These are phyloP conservation scores for Globisporangium abappressorium DNA, from an alignment of 352 stramenopile genomes.

Conservation along the genomic window DNA sequence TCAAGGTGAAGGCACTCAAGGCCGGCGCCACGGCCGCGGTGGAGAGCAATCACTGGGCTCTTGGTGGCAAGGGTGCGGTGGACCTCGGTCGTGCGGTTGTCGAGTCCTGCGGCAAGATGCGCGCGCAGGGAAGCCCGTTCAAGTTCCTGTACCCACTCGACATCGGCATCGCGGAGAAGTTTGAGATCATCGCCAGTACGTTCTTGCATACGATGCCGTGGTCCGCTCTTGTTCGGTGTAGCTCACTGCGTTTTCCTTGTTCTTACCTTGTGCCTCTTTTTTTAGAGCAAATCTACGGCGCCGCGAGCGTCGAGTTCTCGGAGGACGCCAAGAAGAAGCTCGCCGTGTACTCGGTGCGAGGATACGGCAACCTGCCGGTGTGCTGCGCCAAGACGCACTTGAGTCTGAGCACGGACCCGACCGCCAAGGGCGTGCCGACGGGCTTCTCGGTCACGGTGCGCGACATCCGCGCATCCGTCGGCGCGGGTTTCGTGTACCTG, in stretches of 20 bases:
- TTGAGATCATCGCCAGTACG: slow-evolving; percentile 95
- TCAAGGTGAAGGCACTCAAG: slow-evolving; percentile 88
- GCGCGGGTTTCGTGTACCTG: slow-evolving; percentile 95
- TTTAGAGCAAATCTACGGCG: slow-evolving; percentile 95
- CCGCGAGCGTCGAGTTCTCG: slow-evolving; percentile 92
- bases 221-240: slow-evolving; percentile 25
- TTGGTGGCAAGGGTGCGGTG: slow-evolving; percentile 85
- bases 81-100: slow-evolving; percentile 92
- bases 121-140: slow-evolving; percentile 80
- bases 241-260: slow-evolving; percentile 48
- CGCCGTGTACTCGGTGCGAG: slow-evolving; percentile 81
- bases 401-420: slow-evolving; percentile 94
- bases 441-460: slow-evolving; percentile 93
- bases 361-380: slow-evolving; percentile 83
- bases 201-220: slow-evolving; percentile 73
- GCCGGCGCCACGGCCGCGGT: slow-evolving; percentile 95
- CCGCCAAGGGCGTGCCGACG: slow-evolving; percentile 92
- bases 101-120: slow-evolving; percentile 85
- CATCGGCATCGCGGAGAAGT: slow-evolving; percentile 92
- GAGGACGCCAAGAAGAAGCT: slow-evolving; percentile 94
- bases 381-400: slow-evolving; percentile 99
- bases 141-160: slow-evolving; percentile 95
- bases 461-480: slow-evolving; percentile 94
- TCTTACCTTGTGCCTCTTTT: slow-evolving; percentile 7
- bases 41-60: slow-evolving; percentile 88